Evolutionary conservation across 805 yeast species (phyloP), one percentile per base, ranked within the genome.

Genomic region (Starmerella stigmatis): DNA sequence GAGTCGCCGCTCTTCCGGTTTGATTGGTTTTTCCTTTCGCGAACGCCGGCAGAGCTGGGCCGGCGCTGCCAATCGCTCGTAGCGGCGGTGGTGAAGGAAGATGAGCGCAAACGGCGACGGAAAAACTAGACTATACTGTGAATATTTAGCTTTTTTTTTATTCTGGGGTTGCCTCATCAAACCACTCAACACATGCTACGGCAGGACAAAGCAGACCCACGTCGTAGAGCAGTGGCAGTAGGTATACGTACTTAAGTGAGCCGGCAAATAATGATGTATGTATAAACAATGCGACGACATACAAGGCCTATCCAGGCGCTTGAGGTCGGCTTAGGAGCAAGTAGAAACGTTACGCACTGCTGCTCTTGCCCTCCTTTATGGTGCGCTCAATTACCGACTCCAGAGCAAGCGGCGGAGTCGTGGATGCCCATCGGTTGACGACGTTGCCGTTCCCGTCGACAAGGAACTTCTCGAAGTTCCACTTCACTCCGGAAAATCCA

Each of bases 11-110:
- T 85, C 58, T 86, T 89, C 66, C 75, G 86, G 53, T 81, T 85
- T 59, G 95, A 92, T 63, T 86, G 83, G 69, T 86, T 83, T 65
- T 74, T 92, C 58, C 81, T 83, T 53, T 78, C 86, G 44, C 72
- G 96, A 56, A 77, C 82, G 5, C 71, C 85, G 0, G 67, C 75
- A 3, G 98, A 92, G 63, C 66, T 92, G 30, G 72, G 81, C 6
- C 74, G 97, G 64, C 72, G 98, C 55, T 81, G 94, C 54, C 74
- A 75, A 44, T 82, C 95, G 2, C 68, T 92, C 54, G 66, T 92
- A 43, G 75, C 79, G 2, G 76, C 86, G 52, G 70, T 92, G 34
- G 73, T 79, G 44, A 79, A 78, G 55, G 98, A 92, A 60, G 65
- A 45, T 20, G 59, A 52, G 44, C 49, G 51, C 23, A 43, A 44